Conservation (phyloP, 306 rosid genomes). For the Spatholobus suberectus region DNA sequence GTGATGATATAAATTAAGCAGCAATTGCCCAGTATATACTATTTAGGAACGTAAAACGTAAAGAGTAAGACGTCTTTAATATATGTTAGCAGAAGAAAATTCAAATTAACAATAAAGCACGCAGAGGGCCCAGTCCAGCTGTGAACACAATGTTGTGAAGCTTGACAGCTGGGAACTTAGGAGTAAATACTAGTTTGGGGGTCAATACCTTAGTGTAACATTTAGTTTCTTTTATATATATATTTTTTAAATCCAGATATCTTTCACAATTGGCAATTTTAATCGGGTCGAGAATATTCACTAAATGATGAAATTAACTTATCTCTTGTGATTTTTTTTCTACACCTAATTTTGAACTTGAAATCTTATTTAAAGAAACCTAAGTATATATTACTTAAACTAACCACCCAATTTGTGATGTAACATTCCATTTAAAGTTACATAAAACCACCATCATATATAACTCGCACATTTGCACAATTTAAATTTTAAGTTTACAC, state of each 20-base stretch:
- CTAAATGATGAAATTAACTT: neutral
- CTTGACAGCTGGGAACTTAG: constrained; percentile 31
- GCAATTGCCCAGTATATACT: neutral
- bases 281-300: neutral
- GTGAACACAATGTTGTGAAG: constrained; percentile 31
- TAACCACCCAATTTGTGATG: no score
- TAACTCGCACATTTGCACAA: no score
- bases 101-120: neutral
- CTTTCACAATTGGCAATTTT: neutral
- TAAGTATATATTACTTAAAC: no score
- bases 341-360: no score
- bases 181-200: neutral
- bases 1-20: neutral
- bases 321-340: no score
- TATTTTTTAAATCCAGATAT: neutral
- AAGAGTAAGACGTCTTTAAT: no score
- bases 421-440: no score
- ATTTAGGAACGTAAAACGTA: neutral
- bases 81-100: neutral
- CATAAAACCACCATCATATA: no score
- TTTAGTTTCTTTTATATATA: no score
- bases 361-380: no score
- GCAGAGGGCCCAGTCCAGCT: constrained; percentile 41
- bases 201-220: neutral
- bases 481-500: no score